Evolutionary conservation across 2,329 filamentous ascomycete genomes (phyloP).

Genomic region (Colletotrichum neosansevieriae): DNA sequence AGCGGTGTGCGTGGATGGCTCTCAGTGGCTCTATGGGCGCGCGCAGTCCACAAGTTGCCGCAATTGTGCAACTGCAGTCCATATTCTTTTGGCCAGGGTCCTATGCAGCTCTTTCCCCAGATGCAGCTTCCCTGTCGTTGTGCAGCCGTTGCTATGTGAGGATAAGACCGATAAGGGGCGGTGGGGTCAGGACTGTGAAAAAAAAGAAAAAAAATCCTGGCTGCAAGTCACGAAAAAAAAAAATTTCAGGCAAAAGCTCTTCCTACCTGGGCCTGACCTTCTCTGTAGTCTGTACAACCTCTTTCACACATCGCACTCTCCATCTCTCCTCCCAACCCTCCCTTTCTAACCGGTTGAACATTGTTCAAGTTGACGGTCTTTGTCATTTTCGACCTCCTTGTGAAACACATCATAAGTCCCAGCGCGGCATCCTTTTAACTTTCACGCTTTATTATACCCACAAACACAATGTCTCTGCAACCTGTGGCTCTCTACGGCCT

Average conservation of each 20-base stretch:
- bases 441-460: constrained; percentile 10
- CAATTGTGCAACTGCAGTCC: constrained; percentile 12
- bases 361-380: constrained; percentile 20
- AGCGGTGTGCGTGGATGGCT: constrained; percentile 35
- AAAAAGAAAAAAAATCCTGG: constrained; percentile 30
- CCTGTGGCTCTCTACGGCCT: constrained; percentile 90
- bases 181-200: constrained; percentile 32
- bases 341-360: constrained; percentile 2
- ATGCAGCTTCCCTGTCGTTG: constrained; percentile 39
- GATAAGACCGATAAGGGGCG: constrained; percentile 39
- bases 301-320: constrained; percentile 30
- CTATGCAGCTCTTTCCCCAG: constrained; percentile 38
- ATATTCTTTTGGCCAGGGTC: constrained; percentile 30
- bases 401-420: constrained; percentile 24
- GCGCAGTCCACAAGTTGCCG: constrained; percentile 22
- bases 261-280: constrained; percentile 26
- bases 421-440: constrained; percentile 16
- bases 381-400: constrained; percentile 40
- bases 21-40: constrained; percentile 20
- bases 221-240: constrained; percentile 36
- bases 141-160: constrained; percentile 38
- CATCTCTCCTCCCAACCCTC: constrained; percentile 30
- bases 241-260: constrained; percentile 42
- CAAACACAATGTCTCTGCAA: constrained; percentile 65
- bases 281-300: constrained; percentile 28